phyloP scores from a whole-genome alignment of 1,139 yeast species.

The Saccharomyces hybrid region DNA sequence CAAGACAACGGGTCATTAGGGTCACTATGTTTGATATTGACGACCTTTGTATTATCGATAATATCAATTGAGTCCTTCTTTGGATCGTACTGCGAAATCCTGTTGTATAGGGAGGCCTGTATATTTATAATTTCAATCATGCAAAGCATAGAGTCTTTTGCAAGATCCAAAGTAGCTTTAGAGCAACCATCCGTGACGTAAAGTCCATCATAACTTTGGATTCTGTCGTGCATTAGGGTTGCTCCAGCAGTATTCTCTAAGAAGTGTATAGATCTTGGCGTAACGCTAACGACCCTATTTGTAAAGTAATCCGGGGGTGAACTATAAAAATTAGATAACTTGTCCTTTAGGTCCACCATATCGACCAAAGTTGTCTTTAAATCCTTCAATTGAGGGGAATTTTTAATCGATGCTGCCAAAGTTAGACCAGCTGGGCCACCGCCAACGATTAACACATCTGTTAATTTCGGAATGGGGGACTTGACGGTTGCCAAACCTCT shows the following conservation, averaged over 20 bases:
- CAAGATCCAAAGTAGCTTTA: slow-evolving; percentile 64
- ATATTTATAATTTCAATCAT: slow-evolving; percentile 87
- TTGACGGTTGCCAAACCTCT: slow-evolving; percentile 8
- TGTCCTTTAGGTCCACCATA: slow-evolving; percentile 48
- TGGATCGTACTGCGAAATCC: slow-evolving; percentile 28
- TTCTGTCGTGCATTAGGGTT: slow-evolving; percentile 62
- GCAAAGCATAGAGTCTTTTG: slow-evolving; percentile 33
- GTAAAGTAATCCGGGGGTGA: slow-evolving; percentile 55
- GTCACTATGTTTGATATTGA: slow-evolving; percentile 35
- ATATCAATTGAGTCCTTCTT: slow-evolving; percentile 35
- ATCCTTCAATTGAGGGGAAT: slow-evolving; percentile 52
- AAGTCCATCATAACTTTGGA: slow-evolving; percentile 73
- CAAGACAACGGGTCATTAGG: slow-evolving; percentile 43
- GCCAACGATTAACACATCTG: slow-evolving; percentile 83
- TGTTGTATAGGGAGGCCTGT: slow-evolving; percentile 43
- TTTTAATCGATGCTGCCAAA: slow-evolving; percentile 66
- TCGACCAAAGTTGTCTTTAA: slow-evolving; percentile 68
- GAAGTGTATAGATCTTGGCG: slow-evolving; percentile 69
- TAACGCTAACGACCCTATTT: slow-evolving; percentile 78
- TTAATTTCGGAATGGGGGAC: slow-evolving; percentile 12
- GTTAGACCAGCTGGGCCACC: slow-evolving; percentile 98
- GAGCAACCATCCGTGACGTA: slow-evolving; percentile 82
- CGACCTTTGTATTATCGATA: slow-evolving; percentile 60
- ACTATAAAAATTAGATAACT: slow-evolving; percentile 44
- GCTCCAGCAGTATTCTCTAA: slow-evolving; percentile 70